phyloP scores from a whole-genome alignment of 2,329 filamentous ascomycete species.

The Graphilbum fragrans region DNA sequence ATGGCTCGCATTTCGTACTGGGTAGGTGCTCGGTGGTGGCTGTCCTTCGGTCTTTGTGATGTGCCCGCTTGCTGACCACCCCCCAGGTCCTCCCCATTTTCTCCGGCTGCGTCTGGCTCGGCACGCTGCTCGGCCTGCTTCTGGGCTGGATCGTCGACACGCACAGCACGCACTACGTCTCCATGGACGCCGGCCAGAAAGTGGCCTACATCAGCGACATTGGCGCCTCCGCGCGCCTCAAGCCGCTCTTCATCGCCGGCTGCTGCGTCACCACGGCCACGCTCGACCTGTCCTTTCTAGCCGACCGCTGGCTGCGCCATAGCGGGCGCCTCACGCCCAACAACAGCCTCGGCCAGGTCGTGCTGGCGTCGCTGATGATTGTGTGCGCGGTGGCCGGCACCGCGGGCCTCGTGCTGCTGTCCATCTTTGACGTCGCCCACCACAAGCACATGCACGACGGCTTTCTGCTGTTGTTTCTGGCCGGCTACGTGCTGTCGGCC shows the following conservation, averaged over 20 bases:
- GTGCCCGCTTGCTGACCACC: not conserved
- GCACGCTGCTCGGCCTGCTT: conserved; percentile 57
- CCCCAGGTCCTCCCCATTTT: conserved; percentile 57
- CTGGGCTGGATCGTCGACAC: conserved; percentile 53
- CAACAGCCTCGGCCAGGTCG: conserved; percentile 46
- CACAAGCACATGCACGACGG: conserved; percentile 58
- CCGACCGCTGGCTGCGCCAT: conserved; percentile 80
- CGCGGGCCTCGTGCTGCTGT: conserved; percentile 66
- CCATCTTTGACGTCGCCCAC: conserved; percentile 71
- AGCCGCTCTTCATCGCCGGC: conserved; percentile 69
- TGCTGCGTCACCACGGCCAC: conserved; percentile 61
- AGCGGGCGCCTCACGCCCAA: conserved; percentile 68
- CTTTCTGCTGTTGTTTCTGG: conserved; percentile 75
- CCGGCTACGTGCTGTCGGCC: conserved; percentile 72
- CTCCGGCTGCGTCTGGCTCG: conserved; percentile 51
- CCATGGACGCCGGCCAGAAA: conserved; percentile 43
- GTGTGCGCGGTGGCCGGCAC: conserved; percentile 63
- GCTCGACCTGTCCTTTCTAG: conserved; percentile 67
- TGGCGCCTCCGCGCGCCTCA: conserved; percentile 42
- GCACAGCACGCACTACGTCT: conserved; percentile 42
- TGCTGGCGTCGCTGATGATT: conserved; percentile 50
- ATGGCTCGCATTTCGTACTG: too few relatives aligned
- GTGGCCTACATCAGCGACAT: conserved; percentile 66
- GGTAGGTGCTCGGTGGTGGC: too few relatives aligned
- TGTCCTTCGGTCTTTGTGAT: too few relatives aligned